phyloP scores from a whole-genome alignment of 2,329 filamentous ascomycete species.

The Aspergillus costaricaensis region DNA sequence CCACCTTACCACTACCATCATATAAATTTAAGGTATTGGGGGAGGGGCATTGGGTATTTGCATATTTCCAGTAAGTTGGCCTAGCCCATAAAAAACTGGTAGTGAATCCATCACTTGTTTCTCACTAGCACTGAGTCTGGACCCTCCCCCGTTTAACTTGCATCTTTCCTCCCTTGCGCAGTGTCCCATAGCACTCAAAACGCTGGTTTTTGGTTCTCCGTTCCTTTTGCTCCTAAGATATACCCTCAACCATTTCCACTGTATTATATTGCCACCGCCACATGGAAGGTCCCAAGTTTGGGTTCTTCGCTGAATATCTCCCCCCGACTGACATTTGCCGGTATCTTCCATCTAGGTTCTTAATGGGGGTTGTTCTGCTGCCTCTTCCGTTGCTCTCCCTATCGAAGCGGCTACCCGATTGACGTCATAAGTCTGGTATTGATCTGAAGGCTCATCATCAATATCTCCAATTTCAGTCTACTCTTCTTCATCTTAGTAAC shows the following conservation, averaged over 20 bases:
- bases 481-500: not conserved
- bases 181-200: not conserved
- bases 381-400: not conserved
- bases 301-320: not conserved
- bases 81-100: too few species aligned
- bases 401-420: not conserved
- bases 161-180: not conserved
- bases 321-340: not conserved
- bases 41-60: not conserved
- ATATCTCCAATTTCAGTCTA: not conserved
- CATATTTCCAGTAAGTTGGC: not conserved
- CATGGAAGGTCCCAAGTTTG: not conserved
- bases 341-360: not conserved
- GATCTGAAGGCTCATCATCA: not conserved
- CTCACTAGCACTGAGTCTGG: not conserved
- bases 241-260: not conserved
- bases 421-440: not conserved
- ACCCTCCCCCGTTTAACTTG: not conserved
- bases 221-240: not conserved
- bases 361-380: constrained; percentile 1
- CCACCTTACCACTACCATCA: not conserved
- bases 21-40: not conserved
- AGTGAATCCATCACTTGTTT: too few species aligned
- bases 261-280: not conserved
- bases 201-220: constrained; percentile 1